Evolutionary conservation across 73 alveolate genomes (phyloP).

Genomic region (Uronychia setigera): DNA sequence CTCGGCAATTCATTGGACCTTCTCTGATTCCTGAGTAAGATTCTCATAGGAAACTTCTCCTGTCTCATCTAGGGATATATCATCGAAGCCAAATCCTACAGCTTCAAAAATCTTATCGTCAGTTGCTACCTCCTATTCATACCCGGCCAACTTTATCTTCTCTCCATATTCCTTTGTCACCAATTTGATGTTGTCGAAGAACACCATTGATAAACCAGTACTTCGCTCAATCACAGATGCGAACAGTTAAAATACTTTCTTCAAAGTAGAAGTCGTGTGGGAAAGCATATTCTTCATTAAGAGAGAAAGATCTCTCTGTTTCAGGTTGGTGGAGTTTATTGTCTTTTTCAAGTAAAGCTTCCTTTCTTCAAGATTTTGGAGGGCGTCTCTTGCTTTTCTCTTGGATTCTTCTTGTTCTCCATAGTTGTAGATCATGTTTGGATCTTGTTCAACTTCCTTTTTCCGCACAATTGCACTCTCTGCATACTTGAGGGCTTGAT

Average conservation of each 20-base stretch:
- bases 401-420: not conserved
- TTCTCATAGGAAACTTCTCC: not conserved
- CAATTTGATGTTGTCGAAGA: not conserved
- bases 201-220: not conserved
- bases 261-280: not conserved
- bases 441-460: not conserved
- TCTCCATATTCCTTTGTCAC: not conserved
- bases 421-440: not conserved
- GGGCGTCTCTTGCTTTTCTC: not conserved
- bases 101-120: no score
- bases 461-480: not conserved
- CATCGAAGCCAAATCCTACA: not conserved
- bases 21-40: not conserved
- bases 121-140: no score
- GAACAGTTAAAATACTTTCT: not conserved
- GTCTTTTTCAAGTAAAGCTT: no score
- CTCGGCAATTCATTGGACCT: not conserved
- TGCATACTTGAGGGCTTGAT: not conserved
- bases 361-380: not conserved
- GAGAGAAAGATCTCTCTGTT: not conserved
- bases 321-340: not conserved
- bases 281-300: not conserved
- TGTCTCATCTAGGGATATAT: not conserved
- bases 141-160: no score
- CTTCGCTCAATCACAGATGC: not conserved